Evolutionary conservation across 768 basidiomycete genomes (phyloP), one percentile per base, ranked within the genome.

Genomic region (Multifurca ochricompacta): DNA sequence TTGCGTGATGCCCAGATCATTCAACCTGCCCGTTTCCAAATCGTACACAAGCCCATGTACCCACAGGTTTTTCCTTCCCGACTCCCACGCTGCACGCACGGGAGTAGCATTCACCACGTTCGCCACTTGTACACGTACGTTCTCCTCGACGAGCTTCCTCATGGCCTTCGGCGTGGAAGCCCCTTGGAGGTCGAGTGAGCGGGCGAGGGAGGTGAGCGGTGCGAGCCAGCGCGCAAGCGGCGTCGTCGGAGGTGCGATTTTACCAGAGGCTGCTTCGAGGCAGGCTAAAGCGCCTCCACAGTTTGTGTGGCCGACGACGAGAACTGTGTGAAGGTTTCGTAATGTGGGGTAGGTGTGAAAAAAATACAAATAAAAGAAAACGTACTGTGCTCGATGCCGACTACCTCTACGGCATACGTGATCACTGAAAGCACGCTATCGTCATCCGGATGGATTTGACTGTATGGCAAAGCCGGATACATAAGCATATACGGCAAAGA

Each of bases 301-400:
- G 51, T 80, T 73, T 10, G 84, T 82, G 66, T 95, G 91, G 16
- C 91, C 91, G 23, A 85, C 87, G 62, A 94, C 71, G 58, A 90
- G 72, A 56, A 94, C 88, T 91, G 63, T n/a, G 7, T 27, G 32
- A n/a, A n/a, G 36, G n/a, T n/a, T n/a, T n/a, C n/a, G 31, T 32
- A 11, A 11, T 6, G 37, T 19, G 48, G 21, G 46, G 39, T 54
- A 31, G 44, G 37, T n/a, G 51, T 51, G 59, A 43, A 43, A 32
- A 54, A 30, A 46, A 48, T 61, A 67, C 67, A 45, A 53, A 48
- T 56, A 28, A 66, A 64, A 67, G 66, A 60, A 55, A 62, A 79
- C 74, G 67, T 67, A 90, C 90, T 80, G 74, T 93, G 86, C 70
- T 84, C 73, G 21, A 91, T 83, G 53, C 83, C 81, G 53, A 93